Percentiles rank a stretch among this genome's conserved stretches.
phyloP scores from a whole-genome alignment of 106 monocot genomes.

The Vanilla planifolia region DNA sequence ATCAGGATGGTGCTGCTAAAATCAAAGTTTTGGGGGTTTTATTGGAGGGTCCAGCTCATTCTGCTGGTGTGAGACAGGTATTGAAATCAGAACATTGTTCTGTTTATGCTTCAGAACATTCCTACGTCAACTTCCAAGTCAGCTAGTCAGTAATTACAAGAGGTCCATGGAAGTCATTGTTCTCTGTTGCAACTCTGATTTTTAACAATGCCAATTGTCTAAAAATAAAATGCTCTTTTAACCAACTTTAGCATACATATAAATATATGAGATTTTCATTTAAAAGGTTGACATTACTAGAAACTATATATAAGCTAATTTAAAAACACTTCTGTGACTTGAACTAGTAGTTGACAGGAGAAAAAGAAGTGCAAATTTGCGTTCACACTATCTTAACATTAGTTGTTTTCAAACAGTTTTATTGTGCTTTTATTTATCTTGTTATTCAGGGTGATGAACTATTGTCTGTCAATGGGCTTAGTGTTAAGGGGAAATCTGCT shows the following conservation, averaged over 20 bases:
- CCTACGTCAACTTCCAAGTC: neutral
- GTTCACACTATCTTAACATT: neutral
- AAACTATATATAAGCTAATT: too few relatives aligned
- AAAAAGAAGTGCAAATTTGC: neutral
- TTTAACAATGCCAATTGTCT: neutral
- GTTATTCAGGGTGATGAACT: slow-evolving; percentile 77
- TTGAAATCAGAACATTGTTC: neutral
- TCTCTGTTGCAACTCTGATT: neutral
- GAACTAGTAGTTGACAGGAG: neutral
- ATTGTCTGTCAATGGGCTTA: slow-evolving; percentile 72
- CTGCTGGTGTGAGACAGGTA: slow-evolving; percentile 94
- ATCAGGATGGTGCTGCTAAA: slow-evolving; percentile 62
- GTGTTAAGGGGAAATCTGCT: slow-evolving; percentile 83
- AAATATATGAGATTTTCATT: neutral
- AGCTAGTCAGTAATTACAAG: too few relatives aligned
- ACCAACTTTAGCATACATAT: neutral
- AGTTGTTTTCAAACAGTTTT: neutral
- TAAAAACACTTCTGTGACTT: neutral
- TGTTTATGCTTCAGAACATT: neutral
- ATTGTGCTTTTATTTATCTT: neutral
- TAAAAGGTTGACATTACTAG: too few relatives aligned
- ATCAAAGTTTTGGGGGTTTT: slow-evolving; percentile 84
- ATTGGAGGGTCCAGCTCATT: slow-evolving; percentile 88
- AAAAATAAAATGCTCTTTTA: neutral
- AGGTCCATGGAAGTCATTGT: neutral